Conservation (phyloP, 352 stramenopile species). For the Phytophthora podocarpi region DNA sequence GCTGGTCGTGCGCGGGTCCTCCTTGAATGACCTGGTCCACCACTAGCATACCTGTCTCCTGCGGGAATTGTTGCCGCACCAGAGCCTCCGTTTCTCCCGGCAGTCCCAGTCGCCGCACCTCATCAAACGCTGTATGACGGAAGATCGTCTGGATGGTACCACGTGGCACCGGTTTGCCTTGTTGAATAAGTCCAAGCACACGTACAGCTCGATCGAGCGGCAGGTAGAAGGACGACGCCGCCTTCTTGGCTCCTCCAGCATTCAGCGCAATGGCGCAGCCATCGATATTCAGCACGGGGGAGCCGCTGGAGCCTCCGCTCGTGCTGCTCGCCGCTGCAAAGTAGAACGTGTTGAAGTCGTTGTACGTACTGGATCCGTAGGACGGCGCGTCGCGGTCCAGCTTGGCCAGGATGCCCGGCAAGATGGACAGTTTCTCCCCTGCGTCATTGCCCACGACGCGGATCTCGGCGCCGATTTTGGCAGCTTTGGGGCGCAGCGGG, state of each 20-base stretch:
- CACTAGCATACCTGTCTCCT: conserved; percentile 91
- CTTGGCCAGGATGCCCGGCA: conserved; percentile 90
- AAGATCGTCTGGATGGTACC: conserved; percentile 91
- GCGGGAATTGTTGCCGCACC: conserved; percentile 71
- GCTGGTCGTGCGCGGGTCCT: conserved; percentile 69
- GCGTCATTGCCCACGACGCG: conserved; percentile 93
- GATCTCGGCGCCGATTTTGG: conserved; percentile 91
- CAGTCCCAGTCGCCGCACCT: conserved; percentile 85
- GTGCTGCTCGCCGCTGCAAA: conserved; percentile 88
- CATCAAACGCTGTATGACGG: conserved; percentile 89
- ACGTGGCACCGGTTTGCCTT: conserved; percentile 57
- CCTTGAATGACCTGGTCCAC: conserved; percentile 88
- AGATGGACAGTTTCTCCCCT: conserved; percentile 92
- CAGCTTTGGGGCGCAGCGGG: conserved; percentile 79
- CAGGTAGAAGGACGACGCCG: conserved; percentile 91
- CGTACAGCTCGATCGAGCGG: conserved; percentile 87
- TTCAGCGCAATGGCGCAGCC: conserved; percentile 92
- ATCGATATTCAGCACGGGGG: conserved; percentile 88
- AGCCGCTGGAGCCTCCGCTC: conserved; percentile 88
- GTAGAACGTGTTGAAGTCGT: conserved; percentile 95
- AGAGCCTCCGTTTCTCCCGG: conserved; percentile 65
- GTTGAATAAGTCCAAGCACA: conserved; percentile 72
- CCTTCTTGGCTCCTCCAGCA: conserved; percentile 87
- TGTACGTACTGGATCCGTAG: conserved; percentile 88
- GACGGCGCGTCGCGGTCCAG: conserved; percentile 90